Conservation (phyloP, 805 yeast genomes). For the Yarrowia bubula region DNA sequence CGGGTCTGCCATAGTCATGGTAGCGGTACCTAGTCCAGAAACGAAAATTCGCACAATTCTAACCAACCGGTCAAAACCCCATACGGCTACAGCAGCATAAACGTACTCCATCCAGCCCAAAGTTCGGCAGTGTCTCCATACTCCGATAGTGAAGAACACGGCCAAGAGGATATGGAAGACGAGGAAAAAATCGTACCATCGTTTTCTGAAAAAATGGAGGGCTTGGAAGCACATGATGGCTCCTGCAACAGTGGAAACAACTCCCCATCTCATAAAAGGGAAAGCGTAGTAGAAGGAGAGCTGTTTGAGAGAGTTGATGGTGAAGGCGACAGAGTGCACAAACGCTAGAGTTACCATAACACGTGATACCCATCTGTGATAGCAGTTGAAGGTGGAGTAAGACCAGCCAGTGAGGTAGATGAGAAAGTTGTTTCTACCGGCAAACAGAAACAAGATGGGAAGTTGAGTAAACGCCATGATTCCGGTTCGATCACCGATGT, state of each 20-base stretch:
- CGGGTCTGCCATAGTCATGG: background rate
- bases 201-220: slow-evolving; percentile 50
- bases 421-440: slow-evolving; percentile 70
- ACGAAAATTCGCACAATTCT: slow-evolving; percentile 54
- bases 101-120: slow-evolving; percentile 48
- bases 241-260: slow-evolving; percentile 45
- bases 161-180: slow-evolving; percentile 59
- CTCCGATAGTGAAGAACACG: slow-evolving; percentile 50
- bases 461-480: slow-evolving; percentile 33
- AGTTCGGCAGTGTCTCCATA: slow-evolving; percentile 55
- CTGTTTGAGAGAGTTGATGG: background rate
- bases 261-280: slow-evolving; percentile 41
- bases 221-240: slow-evolving; percentile 51
- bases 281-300: background rate
- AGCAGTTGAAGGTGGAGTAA: slow-evolving; percentile 56
- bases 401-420: slow-evolving; percentile 60
- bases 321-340: slow-evolving; percentile 32
- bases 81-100: slow-evolving; percentile 58
- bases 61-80: slow-evolving; percentile 65
- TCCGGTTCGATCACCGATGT: slow-evolving; percentile 33
- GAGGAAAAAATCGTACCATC: slow-evolving; percentile 59
- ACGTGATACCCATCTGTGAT: slow-evolving; percentile 48
- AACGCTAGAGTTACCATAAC: slow-evolving; percentile 31
- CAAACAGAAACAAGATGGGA: slow-evolving; percentile 44
- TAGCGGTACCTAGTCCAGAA: slow-evolving; percentile 49